Evolutionary conservation across 1,139 yeast genomes (phyloP), one percentile per base, ranked within the genome.

Genomic region (Hemisphaericaspora subhashii): DNA sequence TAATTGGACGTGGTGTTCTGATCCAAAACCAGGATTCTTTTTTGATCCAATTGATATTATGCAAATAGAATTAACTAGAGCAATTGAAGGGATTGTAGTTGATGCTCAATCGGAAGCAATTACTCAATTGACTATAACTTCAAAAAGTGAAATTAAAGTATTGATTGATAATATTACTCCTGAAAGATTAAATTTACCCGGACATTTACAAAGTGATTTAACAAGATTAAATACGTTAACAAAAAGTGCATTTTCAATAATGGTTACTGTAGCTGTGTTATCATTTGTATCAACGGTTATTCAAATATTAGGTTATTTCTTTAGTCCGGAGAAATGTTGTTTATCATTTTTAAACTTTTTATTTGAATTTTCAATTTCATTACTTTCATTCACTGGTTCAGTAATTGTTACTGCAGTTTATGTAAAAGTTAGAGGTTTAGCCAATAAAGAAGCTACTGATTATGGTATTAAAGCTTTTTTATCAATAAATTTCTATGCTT

Each of bases 21-120:
- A 58, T 14, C 73, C 84, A 15, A 63, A 66, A 45, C 61, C 74
- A 0, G 72, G 72, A 39, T 80, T 62, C 52, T 54, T 59, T 28
- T 69, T 85, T 50, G 79, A 83, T 54, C 81, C 86, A 2, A 60
- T 72, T 23, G 57, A 60, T 3, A 54, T 83, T 26, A 48, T 82
- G 40, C 68, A 68, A 43, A 55, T 61, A 23, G 74, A 74, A 46
- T 53, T 71, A 37, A 49, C 55, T 36, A 49, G 55, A 16, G 51
- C 53, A 18, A 44, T 60, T n/a, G 54, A 55, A 23, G 70, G 66
- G 0, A 22, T 31, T 10, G 42, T 46, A 9, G 42, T 50, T 6
- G 56, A 54, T 21, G 32, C 41, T 14, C 54, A 51, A 13, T 42
- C 48, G 5, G 36, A 50, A 3, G 38, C 46, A 17, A 47, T 62